These are phyloP conservation scores for Areca catechu DNA, from an alignment of 176 grass and related monocot genomes.

Conservation along the genomic window DNA sequence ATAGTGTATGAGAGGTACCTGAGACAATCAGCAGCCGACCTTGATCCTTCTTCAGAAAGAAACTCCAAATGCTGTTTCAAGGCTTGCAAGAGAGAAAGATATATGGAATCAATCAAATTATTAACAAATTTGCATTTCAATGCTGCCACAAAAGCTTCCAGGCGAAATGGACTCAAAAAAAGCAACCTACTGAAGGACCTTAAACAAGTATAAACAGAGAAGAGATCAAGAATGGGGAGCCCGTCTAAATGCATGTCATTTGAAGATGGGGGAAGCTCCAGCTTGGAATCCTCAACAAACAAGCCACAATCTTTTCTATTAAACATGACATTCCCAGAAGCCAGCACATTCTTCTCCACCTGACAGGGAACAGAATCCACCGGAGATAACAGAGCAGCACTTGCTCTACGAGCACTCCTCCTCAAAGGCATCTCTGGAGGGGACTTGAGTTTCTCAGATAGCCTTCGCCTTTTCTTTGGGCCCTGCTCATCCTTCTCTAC, in stretches of 20 bases:
- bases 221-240: slow-evolving; percentile 66
- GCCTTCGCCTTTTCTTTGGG: slow-evolving; percentile 7
- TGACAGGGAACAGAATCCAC: neutral
- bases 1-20: slow-evolving; percentile 36
- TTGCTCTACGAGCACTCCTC: slow-evolving; percentile 64
- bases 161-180: slow-evolving; percentile 62
- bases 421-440: slow-evolving; percentile 21
- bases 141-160: slow-evolving; percentile 56
- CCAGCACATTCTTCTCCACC: slow-evolving; percentile 21
- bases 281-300: slow-evolving; percentile 36
- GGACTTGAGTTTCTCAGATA: slow-evolving; percentile 1
- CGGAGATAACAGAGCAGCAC: slow-evolving; percentile 19
- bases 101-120: slow-evolving; percentile 78
- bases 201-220: slow-evolving; percentile 78
- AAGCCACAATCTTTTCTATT: slow-evolving; percentile 18
- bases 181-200: slow-evolving; percentile 70
- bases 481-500: neutral
- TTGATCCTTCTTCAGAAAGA: slow-evolving; percentile 64
- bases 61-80: slow-evolving; percentile 66
- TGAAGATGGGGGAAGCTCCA: slow-evolving; percentile 63
- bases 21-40: slow-evolving; percentile 58
- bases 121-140: slow-evolving; percentile 37
- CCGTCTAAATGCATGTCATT: slow-evolving; percentile 45
- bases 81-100: slow-evolving; percentile 68
- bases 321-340: slow-evolving; percentile 18